These are phyloP conservation scores for Sphagnurus paluster DNA, from an alignment of 1,284 basidiomycete genomes.

Conservation along the genomic window DNA sequence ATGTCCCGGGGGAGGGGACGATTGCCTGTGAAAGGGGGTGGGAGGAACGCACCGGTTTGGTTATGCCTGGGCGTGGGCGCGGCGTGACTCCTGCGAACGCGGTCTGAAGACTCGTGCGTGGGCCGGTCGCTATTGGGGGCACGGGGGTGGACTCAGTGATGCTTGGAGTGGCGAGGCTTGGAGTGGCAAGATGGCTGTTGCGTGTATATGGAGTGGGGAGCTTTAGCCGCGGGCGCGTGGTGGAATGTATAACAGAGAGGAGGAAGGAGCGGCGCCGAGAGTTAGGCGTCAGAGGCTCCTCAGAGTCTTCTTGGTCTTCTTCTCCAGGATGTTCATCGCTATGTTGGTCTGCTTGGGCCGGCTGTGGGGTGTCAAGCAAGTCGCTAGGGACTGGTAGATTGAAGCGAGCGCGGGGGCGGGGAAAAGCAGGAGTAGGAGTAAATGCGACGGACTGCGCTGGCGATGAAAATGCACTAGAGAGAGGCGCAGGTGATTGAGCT, in stretches of 20 bases:
- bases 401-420: slow-evolving; percentile 62
- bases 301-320: slow-evolving; percentile 24
- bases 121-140: slow-evolving; percentile 17
- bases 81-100: slow-evolving; percentile 68
- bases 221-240: slow-evolving; percentile 66
- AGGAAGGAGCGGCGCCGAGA: slow-evolving; percentile 74
- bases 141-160: slow-evolving; percentile 35
- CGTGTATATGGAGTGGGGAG: slow-evolving; percentile 66
- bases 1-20: slow-evolving; percentile 34
- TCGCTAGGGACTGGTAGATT: slow-evolving; percentile 43
- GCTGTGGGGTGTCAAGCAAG: slow-evolving; percentile 32
- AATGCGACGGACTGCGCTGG: slow-evolving; percentile 50
- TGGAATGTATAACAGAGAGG: slow-evolving; percentile 76
- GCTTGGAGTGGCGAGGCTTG: slow-evolving; percentile 33
- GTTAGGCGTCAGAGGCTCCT: slow-evolving; percentile 57
- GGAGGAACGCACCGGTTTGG: slow-evolving; percentile 40
- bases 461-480: slow-evolving; percentile 40
- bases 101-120: slow-evolving; percentile 37
- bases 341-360: slow-evolving; percentile 20
- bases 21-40: slow-evolving; percentile 61
- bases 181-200: slow-evolving; percentile 34
- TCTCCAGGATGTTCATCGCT: slow-evolving; percentile 13
- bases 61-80: slow-evolving; percentile 40
- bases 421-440: slow-evolving; percentile 66
- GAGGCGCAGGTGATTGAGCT: slow-evolving; percentile 26